A percentile compares a stretch with the other conserved stretches of the same genome.
phyloP scores from a whole-genome alignment of 305 asterid species.

The Fraxinus baroniana region DNA sequence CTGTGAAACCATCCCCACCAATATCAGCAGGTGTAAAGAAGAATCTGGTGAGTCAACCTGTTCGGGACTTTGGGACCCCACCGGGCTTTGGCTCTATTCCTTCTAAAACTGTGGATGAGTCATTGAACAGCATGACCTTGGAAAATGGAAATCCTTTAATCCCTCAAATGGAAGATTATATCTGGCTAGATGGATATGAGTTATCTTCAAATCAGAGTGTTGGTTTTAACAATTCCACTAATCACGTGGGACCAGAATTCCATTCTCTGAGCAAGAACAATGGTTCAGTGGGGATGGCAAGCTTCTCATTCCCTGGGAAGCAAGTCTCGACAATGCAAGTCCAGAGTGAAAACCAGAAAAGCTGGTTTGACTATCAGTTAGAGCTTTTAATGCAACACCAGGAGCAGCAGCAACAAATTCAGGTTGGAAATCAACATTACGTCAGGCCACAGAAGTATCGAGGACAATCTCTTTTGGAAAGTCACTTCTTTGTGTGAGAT shows the following conservation, averaged over 20 bases:
- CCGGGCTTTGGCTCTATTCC: conserved; percentile 88
- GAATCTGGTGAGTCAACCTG: conserved; percentile 85
- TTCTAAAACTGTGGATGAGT: conserved; percentile 61
- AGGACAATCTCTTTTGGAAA: conserved; percentile 44
- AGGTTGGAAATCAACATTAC: conserved; percentile 51
- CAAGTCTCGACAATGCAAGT: conserved; percentile 48
- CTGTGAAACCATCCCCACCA: conserved; percentile 41
- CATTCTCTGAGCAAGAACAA: conserved; percentile 42
- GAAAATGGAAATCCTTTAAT: conserved; percentile 41
- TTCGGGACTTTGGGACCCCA: conserved; percentile 83
- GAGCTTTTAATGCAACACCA: conserved; percentile 54
- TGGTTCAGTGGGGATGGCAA: conserved; percentile 42
- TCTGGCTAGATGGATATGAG: conserved; percentile 84
- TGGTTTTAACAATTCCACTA: conserved; percentile 46
- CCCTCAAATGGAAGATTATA: conserved; percentile 68
- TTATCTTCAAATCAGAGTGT: conserved; percentile 48
- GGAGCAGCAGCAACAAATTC: conserved; percentile 64
- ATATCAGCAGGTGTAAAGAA: conserved; percentile 59
- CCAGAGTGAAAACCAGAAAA: conserved; percentile 54
- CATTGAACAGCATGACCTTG: conserved; percentile 38
- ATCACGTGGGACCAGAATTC: conserved; percentile 47
- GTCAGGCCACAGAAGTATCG: conserved; percentile 35
- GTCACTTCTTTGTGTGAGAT: conserved; percentile 41
- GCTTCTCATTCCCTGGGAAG: conserved; percentile 89
- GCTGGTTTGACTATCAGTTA: conserved; percentile 50